Evolutionary conservation across 352 stramenopile genomes (phyloP), one percentile per base, ranked within the genome.

Genomic region (Phytopythium helicoides): DNA sequence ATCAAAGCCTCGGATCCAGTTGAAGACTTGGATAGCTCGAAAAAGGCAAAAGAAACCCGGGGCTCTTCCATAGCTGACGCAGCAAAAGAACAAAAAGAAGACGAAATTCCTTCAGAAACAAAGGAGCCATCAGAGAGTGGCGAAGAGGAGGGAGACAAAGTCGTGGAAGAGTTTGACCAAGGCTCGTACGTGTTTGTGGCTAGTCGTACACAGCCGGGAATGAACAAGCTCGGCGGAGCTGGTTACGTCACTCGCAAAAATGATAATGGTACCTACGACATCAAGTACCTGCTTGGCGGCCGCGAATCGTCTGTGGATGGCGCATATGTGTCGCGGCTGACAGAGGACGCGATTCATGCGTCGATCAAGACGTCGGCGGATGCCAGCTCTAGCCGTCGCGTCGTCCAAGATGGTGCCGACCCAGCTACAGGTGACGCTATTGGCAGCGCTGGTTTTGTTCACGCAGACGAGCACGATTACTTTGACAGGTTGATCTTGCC

Each of bases 261-360:
- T 51, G 74, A 77, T 9, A 82, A 92, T 39, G 76, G 70, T 42
- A 79, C 77, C 15, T 92, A 92, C 64, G 72, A 86, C 48, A 68
- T 95, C 53, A 95, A 95, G 67, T 95, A 92, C 57, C 56, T 95
- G 38, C 65, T 95, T 11, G 85, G 85, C 16, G 82, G 85, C 0
- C 73, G 65, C 16, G 85, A 95, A 59, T 92, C 92, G 59, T 59
- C 58, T 26, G 73, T 95, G 2, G 64, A 60, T 15, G 58, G 69
- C 0, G 62, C 71, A 36, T 93, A 86, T 53, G 76, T 95, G 3
- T 73, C 66, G 34, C 63, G 72, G 6, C 60, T 89, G 31, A 93
- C 82, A 1, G 85, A 95, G 23, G 68, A 81, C 36, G 78, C 72
- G 3, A 76, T 95, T 23, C 85, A 89, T 58, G 69, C 80, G 39